These are phyloP conservation scores for Mycena polygramma DNA, from an alignment of 768 basidiomycete genomes.

Conservation along the genomic window DNA sequence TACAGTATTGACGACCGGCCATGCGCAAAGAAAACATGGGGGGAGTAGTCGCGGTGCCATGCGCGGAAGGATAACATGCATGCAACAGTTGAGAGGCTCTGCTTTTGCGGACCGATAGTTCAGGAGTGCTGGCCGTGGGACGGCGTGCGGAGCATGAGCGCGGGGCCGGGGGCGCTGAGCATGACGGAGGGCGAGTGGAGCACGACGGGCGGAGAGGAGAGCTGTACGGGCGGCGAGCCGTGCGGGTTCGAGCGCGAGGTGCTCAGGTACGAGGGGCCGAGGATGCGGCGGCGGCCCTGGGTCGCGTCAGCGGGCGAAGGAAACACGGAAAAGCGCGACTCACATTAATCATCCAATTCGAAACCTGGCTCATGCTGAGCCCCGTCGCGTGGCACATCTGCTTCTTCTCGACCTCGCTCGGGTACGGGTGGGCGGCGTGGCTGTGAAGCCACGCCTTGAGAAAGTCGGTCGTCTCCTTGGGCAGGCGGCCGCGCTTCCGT, in stretches of 20 bases:
- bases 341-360: constrained; percentile 95
- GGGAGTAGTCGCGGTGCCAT: no score
- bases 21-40: no score
- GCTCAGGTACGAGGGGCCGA: constrained; percentile 66
- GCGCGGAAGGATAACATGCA: background rate
- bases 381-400: constrained; percentile 89
- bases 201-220: constrained; percentile 23
- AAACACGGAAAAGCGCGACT: constrained; percentile 37
- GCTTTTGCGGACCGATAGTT: background rate
- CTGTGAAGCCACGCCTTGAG: constrained; percentile 91
- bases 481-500: constrained; percentile 88
- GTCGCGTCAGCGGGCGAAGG: background rate
- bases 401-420: constrained; percentile 92
- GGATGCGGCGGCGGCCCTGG: constrained; percentile 85
- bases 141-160: constrained; percentile 33
- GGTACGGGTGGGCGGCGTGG: constrained; percentile 91
- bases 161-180: constrained; percentile 21
- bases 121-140: background rate
- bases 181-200: constrained; percentile 32
- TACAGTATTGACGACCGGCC: background rate
- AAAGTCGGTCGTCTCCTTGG: constrained; percentile 91
- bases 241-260: constrained; percentile 35
- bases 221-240: constrained; percentile 27
- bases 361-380: constrained; percentile 90
- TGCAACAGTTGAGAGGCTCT: background rate